These are phyloP conservation scores for Ilex aquifolium DNA, from an alignment of 257 asterid genomes.

Conservation along the genomic window DNA sequence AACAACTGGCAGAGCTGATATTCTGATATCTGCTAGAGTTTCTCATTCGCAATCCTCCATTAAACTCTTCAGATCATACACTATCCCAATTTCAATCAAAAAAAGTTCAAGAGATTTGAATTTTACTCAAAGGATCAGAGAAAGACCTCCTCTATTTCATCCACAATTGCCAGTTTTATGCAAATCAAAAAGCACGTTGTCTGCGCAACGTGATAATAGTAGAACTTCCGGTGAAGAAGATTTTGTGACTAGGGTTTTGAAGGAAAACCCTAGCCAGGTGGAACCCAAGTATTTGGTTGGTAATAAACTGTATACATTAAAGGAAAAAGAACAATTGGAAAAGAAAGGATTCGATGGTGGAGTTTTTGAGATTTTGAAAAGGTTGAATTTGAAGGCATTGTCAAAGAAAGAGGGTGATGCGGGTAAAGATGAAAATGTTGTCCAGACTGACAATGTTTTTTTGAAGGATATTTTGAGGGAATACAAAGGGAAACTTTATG, in stretches of 20 bases:
- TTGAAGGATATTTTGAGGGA: slow-evolving; percentile 91
- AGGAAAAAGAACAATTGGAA: slow-evolving; percentile 63
- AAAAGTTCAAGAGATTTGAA: slow-evolving; percentile 12
- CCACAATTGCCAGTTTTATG: slow-evolving; percentile 33
- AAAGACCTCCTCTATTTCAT: slow-evolving; percentile 22
- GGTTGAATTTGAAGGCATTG: slow-evolving; percentile 56
- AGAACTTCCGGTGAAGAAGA: slow-evolving; percentile 40
- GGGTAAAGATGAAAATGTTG: slow-evolving; percentile 6
- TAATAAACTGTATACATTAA: slow-evolving; percentile 58
- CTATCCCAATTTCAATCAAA: slow-evolving; percentile 18
- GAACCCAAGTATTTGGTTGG: slow-evolving; percentile 81
- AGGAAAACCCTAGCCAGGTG: slow-evolving; percentile 89
- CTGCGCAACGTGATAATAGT: slow-evolving; percentile 31
- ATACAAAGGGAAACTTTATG: slow-evolving; percentile 87
- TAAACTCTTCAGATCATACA: slow-evolving; percentile 12
- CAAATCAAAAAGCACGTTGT: slow-evolving; percentile 27
- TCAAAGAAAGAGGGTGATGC: slow-evolving; percentile 24
- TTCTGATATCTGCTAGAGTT: slow-evolving; percentile 13
- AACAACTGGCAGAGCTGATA: slow-evolving; percentile 2
- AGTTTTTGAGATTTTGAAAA: slow-evolving; percentile 37
- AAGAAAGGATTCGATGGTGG: slow-evolving; percentile 38
- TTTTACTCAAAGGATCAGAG: slow-evolving; percentile 20
- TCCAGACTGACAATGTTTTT: slow-evolving; percentile 53
- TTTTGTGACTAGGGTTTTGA: slow-evolving; percentile 78
- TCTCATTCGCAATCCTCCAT: slow-evolving; percentile 11